Evolutionary conservation across 1,284 basidiomycete species (phyloP), one percentile per base, ranked within the genome.

Genomic region (Sporisorium iseilematis-ciliati): DNA sequence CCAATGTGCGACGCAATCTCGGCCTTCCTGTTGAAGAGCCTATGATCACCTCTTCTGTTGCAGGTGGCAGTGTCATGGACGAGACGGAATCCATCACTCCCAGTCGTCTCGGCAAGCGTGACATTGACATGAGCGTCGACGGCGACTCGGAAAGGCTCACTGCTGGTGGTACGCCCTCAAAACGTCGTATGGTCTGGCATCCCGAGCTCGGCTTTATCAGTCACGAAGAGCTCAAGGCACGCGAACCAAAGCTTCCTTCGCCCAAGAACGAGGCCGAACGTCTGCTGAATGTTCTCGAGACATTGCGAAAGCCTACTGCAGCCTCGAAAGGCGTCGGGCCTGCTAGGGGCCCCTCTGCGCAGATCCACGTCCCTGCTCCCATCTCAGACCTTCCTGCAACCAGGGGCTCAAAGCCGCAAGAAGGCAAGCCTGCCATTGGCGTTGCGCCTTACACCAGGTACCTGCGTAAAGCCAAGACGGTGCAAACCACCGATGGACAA

Each of bases 181-280:
- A 84, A 57, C 68, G 81, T 4, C 70, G 78, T 31, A 82, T 84
- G 78, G 77, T 82, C 12, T 84, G 80, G 80, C 81, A 84, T 52
- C 77, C 79, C 4, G 75, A 77, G 41, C 61, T 79, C 42, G 82
- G 82, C 21, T 84, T 84, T 59, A 66, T 84, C 45, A 79, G 79
- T 38, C 70, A 71, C 31, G 77, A 83, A 41, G 80, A 82, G 59
- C 75, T 80, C 53, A 75, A 74, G 35, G 76, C 80, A 1, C 69
- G 76, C 16, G 74, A 78, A 35, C 78, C 78, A 1, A 74, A 60
- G 35, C 65, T 73, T 18, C 81, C 85, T 1, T 62, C 80, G 14
- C 85, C 86, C 12, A 84, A 83, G 65, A 86, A 86, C 63, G 85
- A 86, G 59, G 86, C 86, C 2, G 85, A 86, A 61, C 77, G 85